Conservation (phyloP, 2,329 filamentous ascomycete genomes). For the Chaetomium sp. region DNA sequence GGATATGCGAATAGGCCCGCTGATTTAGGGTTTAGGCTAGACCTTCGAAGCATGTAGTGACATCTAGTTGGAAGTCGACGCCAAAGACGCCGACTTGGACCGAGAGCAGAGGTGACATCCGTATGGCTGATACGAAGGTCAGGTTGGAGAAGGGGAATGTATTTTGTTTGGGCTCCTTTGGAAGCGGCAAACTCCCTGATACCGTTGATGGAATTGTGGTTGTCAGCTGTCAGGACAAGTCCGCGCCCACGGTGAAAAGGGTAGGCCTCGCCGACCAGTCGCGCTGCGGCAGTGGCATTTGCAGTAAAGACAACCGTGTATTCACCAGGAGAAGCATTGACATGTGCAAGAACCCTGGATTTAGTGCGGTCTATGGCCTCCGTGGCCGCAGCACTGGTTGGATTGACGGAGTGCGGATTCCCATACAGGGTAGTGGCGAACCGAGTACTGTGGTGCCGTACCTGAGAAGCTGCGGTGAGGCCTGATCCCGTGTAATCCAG, state of each 20-base stretch:
- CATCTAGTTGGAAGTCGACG: neutral
- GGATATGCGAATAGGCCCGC: conserved; percentile 38
- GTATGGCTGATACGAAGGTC: conserved; percentile 28
- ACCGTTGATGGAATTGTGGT: conserved; percentile 38
- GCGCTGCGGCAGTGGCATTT: conserved; percentile 35
- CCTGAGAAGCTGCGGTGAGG: conserved; percentile 30
- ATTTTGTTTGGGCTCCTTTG: conserved; percentile 23
- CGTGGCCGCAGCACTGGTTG: conserved; percentile 32
- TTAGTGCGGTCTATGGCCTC: conserved; percentile 29
- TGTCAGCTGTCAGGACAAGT: conserved; percentile 34
- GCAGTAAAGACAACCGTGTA: conserved; percentile 36
- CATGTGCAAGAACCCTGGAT: conserved; percentile 28
- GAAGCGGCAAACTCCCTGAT: conserved; percentile 32
- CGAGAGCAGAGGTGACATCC: conserved; percentile 24
- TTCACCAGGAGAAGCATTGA: conserved; percentile 32
- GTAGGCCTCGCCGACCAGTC: conserved; percentile 36
- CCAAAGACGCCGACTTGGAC: neutral
- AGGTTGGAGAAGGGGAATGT: conserved; percentile 26
- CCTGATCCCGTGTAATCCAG: conserved; percentile 37
- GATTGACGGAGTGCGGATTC: conserved; percentile 37
- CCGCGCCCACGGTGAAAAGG: conserved; percentile 24
- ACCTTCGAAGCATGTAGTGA: neutral
- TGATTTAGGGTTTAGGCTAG: too few species aligned
- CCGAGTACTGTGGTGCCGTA: conserved; percentile 28
- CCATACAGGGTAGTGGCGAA: conserved; percentile 29